These are phyloP conservation scores for Talaromyces trachyspermus DNA, from an alignment of 495 filamentous ascomycete species.

Conservation along the genomic window DNA sequence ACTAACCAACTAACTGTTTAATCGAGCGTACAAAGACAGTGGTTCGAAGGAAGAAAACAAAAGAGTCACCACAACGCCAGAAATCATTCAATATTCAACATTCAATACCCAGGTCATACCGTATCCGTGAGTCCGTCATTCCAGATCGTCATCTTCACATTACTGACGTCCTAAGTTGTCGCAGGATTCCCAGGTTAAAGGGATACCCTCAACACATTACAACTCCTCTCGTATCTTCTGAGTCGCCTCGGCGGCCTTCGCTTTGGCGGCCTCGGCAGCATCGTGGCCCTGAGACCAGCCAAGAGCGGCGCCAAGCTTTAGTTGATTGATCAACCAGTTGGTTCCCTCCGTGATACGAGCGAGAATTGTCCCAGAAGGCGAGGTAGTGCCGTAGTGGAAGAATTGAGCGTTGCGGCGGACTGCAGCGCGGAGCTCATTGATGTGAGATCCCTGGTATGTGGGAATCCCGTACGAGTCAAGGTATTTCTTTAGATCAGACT, in stretches of 20 bases:
- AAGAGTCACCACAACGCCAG: background rate
- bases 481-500: slow-evolving; percentile 72
- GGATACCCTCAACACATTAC: slow-evolving; percentile 14
- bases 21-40: no score
- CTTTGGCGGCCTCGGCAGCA: slow-evolving; percentile 37
- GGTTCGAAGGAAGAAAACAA: background rate
- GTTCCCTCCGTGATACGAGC: slow-evolving; percentile 52
- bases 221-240: slow-evolving; percentile 27
- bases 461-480: slow-evolving; percentile 75
- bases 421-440: slow-evolving; percentile 57
- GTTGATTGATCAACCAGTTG: slow-evolving; percentile 54
- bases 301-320: slow-evolving; percentile 55
- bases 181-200: no score
- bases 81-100: background rate
- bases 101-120: background rate
- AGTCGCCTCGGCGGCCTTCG: slow-evolving; percentile 24
- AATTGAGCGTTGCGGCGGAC: slow-evolving; percentile 67
- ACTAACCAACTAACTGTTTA: no score
- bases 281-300: slow-evolving; percentile 52
- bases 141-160: no score
- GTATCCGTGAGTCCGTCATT: background rate
- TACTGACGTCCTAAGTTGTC: no score
- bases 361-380: slow-evolving; percentile 55
- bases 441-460: slow-evolving; percentile 59
- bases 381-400: slow-evolving; percentile 70